Base-by-base conservation (phyloP, 495 filamentous ascomycete species). In the Tuber indicum region DNA sequence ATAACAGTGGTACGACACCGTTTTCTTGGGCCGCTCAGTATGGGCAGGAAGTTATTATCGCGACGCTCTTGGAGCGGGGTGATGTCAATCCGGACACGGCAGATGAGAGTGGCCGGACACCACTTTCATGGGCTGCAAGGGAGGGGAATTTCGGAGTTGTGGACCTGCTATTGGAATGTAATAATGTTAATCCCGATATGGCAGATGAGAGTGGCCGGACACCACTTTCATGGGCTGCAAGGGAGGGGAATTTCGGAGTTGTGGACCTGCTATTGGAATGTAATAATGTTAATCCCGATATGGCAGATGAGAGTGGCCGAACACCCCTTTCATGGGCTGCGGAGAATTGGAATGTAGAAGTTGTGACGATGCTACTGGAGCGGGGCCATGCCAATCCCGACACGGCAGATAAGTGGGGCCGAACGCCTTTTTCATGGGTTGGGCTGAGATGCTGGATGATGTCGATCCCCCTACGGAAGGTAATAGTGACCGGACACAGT, bases 101-200 rank as follows among this genome's bases (percentile, higher is more conserved):
- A 69, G 79, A 86, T 23, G 43, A 19, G 42, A 8, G 78, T 73
- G 77, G 81, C 39, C 82, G 82, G 43, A 86, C 83, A 10, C 84
- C 86, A 52, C 81, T 88, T 58, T 84, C 75, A 78, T 49, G 17
- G 17, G 86, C 86, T 32, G 84, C 85, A 42, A 0, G 8, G 42
- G 42, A 1, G 42, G 3, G 42, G 42, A 42, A 8, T 42, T 4
- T 1, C 3, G 42, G 8, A 42, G 8, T 42, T 42, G 42, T 42
- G 1, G 42, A 42, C 4, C 3, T 42, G 42, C 8, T 42, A 8
- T 42, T 42, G 42, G 42, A 42, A 0, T 8, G 42, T 0, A 42
- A 42, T 8, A 8, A 42, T 42, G 42, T 42, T 1, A 23, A 75
- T 70, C 41, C 32, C 21, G 76, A 81, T n/a, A 17, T 42, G 2